These are phyloP conservation scores for Linum tenue DNA, from an alignment of 345 rosid species.

Conservation along the genomic window DNA sequence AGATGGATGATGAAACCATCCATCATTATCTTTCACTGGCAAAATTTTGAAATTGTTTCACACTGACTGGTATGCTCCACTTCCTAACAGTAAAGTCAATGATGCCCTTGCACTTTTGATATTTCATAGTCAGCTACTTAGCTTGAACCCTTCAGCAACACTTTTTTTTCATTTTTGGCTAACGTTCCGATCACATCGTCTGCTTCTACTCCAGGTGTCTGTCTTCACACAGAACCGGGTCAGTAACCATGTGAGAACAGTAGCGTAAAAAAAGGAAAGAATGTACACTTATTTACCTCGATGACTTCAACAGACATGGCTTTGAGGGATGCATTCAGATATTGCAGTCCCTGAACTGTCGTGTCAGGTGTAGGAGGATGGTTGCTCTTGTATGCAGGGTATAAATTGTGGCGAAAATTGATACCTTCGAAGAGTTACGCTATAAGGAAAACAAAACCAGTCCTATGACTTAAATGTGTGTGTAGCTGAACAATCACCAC, in stretches of 20 bases:
- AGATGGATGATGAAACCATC: conserved; percentile 3
- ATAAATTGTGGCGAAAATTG: conserved; percentile 82
- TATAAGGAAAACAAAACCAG: conserved; percentile 9
- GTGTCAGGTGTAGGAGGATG: conserved; percentile 97
- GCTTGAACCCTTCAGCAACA: conserved; percentile 75
- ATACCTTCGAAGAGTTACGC: conserved; percentile 34
- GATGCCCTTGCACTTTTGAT: not conserved
- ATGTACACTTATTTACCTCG: conserved; percentile 47
- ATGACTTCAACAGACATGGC: conserved; percentile 90
- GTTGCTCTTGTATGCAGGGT: conserved; percentile 80
- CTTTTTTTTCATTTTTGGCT: conserved; percentile 46
- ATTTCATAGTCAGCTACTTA: conserved; percentile 12
- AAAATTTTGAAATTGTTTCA: not conserved
- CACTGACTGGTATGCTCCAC: not conserved
- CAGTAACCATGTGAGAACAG: conserved; percentile 16
- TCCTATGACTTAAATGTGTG: not conserved
- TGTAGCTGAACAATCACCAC: too few relatives aligned
- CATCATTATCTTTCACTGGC: not conserved
- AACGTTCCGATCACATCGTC: conserved; percentile 96
- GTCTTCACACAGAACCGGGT: conserved; percentile 25
- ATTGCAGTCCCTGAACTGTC: conserved; percentile 84
- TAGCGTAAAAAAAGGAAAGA: conserved; percentile 4
- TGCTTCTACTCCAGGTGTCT: conserved; percentile 99
- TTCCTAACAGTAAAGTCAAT: not conserved
- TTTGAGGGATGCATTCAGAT: conserved; percentile 88